Base-by-base conservation (phyloP, 345 rosid species). In the Limnanthes douglasii region DNA sequence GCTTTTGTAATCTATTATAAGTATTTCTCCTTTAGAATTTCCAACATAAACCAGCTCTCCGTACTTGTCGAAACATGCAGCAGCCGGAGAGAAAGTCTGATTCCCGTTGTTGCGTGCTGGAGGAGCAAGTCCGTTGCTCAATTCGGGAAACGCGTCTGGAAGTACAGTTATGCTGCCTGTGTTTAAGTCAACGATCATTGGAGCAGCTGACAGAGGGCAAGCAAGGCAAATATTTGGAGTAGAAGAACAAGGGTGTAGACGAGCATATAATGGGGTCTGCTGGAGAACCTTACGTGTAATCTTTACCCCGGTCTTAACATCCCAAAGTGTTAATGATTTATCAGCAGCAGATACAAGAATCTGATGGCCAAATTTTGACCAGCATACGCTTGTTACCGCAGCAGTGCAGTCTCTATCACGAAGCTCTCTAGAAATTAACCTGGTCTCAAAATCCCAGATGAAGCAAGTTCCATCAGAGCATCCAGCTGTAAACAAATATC, bases 401-500 rank as follows among this genome's bases (percentile, higher is more conserved):
- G 94, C 85, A 42, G 45, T 38, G 42, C 73, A 78, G 3, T 78
- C 93, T 29, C 45, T 65, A 64, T 85, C 93, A 15, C 69, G 78
- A 37, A 92, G 78, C 78, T 78, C 99, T 38, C 78, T 92, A 3
- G 96, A 82, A 21, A 92, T 72, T 12, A 93, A 93, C 37, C 96
- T 65, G 18, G 99, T 92, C 70, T 92, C 94, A 51, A 92, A 92
- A 60, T 92, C 99, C 93, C 94, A 92, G 45, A 92, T 85, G 3
- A 92, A 57, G 38, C 93, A 81, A 41, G 80, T 68, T 11, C 96
- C 99, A 60, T 92, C 94, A 8, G 88, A 68, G 52, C 99, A 92
- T 39, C 99, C 99, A 55, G 99, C 99, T 92, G 60, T 43, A 19
- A 46, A 35, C 16, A 43, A 26, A 46, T 15, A 47, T 19, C 21